Conservation (phyloP, 371 early-diverging fungal genomes). For the Syncephalastrum contaminatum region DNA sequence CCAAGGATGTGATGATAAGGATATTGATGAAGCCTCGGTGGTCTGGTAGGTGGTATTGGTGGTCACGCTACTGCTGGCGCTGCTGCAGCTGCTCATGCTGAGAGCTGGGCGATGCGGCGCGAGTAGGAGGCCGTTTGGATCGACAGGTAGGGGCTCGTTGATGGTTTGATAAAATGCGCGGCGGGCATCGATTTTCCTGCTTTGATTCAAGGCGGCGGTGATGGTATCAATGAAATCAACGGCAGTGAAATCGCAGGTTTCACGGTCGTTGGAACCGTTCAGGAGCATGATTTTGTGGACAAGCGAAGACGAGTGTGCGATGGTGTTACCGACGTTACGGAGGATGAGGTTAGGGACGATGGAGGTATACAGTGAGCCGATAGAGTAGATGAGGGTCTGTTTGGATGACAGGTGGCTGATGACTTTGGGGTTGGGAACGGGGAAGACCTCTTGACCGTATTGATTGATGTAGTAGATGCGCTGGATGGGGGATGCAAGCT, state of each 20-base stretch:
- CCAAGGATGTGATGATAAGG: background rate
- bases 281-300: constrained; percentile 65
- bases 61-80: constrained; percentile 5
- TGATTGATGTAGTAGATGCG: constrained; percentile 70
- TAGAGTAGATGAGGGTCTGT: constrained; percentile 61
- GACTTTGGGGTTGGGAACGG: constrained; percentile 63
- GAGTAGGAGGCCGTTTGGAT: too few species aligned
- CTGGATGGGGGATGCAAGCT: constrained; percentile 56
- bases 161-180: constrained; percentile 35
- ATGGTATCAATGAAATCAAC: constrained; percentile 71
- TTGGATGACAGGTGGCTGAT: constrained; percentile 49
- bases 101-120: too few species aligned
- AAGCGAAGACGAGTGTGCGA: constrained; percentile 52
- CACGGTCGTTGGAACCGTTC: constrained; percentile 71
- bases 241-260: constrained; percentile 69
- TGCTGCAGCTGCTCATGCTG: background rate
- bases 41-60: background rate
- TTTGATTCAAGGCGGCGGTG: constrained; percentile 66
- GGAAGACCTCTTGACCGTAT: constrained; percentile 70
- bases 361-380: constrained; percentile 76
- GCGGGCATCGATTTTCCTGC: constrained; percentile 45
- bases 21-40: background rate
- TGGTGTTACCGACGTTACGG: constrained; percentile 63
- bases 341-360: constrained; percentile 71
- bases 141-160: constrained; percentile 1